These are phyloP conservation scores for Sphenostylis stenocarpa DNA, from an alignment of 306 rosid genomes.

Conservation along the genomic window DNA sequence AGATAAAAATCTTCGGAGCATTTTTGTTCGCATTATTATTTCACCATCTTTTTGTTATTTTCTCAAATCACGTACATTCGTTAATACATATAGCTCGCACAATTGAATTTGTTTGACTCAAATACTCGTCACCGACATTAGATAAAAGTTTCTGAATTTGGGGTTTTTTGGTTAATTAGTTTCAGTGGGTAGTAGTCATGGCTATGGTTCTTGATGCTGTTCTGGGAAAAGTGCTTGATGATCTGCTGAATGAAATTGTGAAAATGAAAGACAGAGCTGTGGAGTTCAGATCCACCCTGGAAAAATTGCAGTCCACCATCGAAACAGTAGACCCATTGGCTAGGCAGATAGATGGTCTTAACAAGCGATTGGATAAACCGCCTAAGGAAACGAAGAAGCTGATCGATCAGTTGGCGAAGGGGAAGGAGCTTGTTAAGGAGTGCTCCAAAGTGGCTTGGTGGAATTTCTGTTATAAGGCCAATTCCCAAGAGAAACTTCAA, in stretches of 20 bases:
- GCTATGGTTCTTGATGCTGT: constrained; percentile 36
- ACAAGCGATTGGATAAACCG: constrained; percentile 30
- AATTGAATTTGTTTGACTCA: background rate
- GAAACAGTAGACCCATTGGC: constrained; percentile 19
- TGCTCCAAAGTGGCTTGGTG: constrained; percentile 41
- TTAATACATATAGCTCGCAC: too few species aligned
- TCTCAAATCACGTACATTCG: too few species aligned
- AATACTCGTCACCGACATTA: background rate
- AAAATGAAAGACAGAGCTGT: constrained; percentile 23
- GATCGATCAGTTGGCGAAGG: constrained; percentile 16
- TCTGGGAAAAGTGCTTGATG: constrained; percentile 23
- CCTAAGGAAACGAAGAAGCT: constrained; percentile 14
- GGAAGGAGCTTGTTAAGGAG: constrained; percentile 34
- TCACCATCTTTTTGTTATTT: background rate
- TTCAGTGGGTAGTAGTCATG: constrained; percentile 1
- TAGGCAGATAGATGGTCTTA: constrained; percentile 23
- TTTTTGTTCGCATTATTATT: background rate
- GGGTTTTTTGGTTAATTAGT: background rate
- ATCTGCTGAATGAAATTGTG: constrained; percentile 16
- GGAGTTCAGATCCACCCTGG: constrained; percentile 32
- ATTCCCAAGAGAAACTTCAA: constrained; percentile 39
- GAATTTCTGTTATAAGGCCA: constrained; percentile 25
- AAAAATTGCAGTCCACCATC: constrained; percentile 19
- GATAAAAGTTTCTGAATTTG: background rate
- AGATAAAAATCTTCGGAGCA: background rate